Percentiles rank a stretch among this genome's conserved stretches.
phyloP scores from a whole-genome alignment of 192 early-diverging fungal genomes.

The Pilobolus umbonatus region DNA sequence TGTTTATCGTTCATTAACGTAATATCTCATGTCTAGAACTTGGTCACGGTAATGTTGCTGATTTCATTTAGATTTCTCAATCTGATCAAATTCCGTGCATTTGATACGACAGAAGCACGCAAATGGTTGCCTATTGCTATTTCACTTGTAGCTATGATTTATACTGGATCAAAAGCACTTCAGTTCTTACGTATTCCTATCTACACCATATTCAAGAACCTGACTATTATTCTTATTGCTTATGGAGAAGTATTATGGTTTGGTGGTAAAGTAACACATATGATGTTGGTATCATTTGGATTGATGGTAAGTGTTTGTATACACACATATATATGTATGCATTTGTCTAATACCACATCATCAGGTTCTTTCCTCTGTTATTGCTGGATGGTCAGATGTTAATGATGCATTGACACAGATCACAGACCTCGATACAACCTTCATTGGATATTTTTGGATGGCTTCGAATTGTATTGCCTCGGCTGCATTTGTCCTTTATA shows the following conservation, averaged over 20 bases:
- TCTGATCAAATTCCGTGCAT: conserved; percentile 59
- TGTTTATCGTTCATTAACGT: background rate
- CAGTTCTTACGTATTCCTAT: conserved; percentile 91
- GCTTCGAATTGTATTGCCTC: conserved; percentile 85
- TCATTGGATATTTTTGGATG: conserved; percentile 86
- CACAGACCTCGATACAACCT: conserved; percentile 35
- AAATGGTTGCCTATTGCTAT: conserved; percentile 85
- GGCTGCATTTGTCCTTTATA: conserved; percentile 81
- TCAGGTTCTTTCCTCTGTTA: conserved; percentile 76
- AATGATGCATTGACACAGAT: conserved; percentile 29
- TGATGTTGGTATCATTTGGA: conserved; percentile 79
- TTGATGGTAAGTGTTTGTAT: conserved; percentile 59
- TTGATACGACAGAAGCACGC: conserved; percentile 57
- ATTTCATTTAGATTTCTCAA: conserved; percentile 47
- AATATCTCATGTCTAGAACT: conserved; percentile 35
- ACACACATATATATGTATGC: background rate
- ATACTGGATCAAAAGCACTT: conserved; percentile 92
- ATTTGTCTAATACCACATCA: background rate
- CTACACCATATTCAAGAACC: conserved; percentile 98
- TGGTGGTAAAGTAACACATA: conserved; percentile 70
- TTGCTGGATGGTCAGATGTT: conserved; percentile 81
- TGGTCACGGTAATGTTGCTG: conserved; percentile 56
- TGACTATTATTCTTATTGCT: conserved; percentile 96
- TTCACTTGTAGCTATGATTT: conserved; percentile 90
- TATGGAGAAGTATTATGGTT: conserved; percentile 87